These are phyloP conservation scores for Termitomyces sp. DNA, from an alignment of 1,284 basidiomycete species.

Conservation along the genomic window DNA sequence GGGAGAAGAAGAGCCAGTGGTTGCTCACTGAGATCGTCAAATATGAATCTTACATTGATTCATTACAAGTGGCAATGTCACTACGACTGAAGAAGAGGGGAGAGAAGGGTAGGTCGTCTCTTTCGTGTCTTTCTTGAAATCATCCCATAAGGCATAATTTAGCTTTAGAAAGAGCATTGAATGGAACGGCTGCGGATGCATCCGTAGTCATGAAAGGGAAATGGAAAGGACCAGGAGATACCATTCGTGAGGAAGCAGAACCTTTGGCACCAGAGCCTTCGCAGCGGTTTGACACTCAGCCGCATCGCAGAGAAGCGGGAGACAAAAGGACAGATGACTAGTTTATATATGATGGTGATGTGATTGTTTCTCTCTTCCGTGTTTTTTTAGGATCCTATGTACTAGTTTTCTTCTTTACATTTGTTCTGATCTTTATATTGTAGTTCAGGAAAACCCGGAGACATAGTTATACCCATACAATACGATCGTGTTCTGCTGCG, in stretches of 20 bases:
- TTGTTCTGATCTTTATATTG: slow-evolving; percentile 10
- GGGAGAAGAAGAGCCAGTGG: slow-evolving; percentile 88
- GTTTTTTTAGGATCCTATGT: slow-evolving; percentile 10
- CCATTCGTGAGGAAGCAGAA: slow-evolving; percentile 49
- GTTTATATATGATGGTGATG: slow-evolving; percentile 10
- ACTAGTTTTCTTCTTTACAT: slow-evolving; percentile 2
- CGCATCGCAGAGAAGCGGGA: slow-evolving; percentile 47
- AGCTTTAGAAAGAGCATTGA: slow-evolving; percentile 73
- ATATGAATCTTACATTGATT: slow-evolving; percentile 93
- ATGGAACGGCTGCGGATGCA: slow-evolving; percentile 39
- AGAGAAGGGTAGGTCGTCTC: slow-evolving; percentile 54
- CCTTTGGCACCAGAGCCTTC: slow-evolving; percentile 39
- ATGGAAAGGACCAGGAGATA: slow-evolving; percentile 43
- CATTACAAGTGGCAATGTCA: slow-evolving; percentile 74
- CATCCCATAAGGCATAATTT: slow-evolving; percentile 9
- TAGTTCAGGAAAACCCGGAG: slow-evolving; percentile 7
- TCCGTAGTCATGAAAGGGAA: slow-evolving; percentile 34
- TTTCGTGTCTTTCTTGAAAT: background rate
- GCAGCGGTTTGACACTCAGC: slow-evolving; percentile 23
- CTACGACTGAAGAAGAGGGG: slow-evolving; percentile 81
- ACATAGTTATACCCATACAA: slow-evolving; percentile 9
- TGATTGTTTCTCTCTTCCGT: slow-evolving; percentile 4
- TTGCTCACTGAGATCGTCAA: slow-evolving; percentile 91
- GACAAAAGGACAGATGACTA: slow-evolving; percentile 19
- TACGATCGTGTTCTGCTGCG: background rate